Conservation (phyloP, 495 filamentous ascomycete genomes). For the Penicillium maclennaniae region DNA sequence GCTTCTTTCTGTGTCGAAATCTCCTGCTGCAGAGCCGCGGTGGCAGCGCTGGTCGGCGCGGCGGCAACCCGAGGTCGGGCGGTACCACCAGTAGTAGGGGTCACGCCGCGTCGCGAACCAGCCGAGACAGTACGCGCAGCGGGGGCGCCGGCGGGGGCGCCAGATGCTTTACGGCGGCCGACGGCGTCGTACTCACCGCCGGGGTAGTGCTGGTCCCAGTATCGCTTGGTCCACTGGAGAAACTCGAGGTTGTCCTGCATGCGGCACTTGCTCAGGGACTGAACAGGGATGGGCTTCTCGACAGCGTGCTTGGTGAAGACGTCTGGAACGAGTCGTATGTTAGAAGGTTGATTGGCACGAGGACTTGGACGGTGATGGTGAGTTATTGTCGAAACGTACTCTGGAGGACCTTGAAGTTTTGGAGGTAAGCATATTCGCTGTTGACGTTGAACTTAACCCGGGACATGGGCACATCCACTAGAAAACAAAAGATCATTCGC, state of each 20-base stretch:
- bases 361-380: conserved; percentile 2
- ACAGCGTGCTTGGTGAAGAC: conserved; percentile 79
- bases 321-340: conserved; percentile 45
- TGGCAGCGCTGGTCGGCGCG: conserved; percentile 53
- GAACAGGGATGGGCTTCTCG: conserved; percentile 82
- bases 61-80: conserved; percentile 37
- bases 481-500: conserved; percentile 11
- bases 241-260: conserved; percentile 99
- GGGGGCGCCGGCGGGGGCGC: conserved; percentile 48
- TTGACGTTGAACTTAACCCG: conserved; percentile 98
- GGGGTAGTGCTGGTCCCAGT: conserved; percentile 97
- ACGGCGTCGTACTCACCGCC: conserved; percentile 95
- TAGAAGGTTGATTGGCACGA: conserved; percentile 1
- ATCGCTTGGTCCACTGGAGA: conserved; percentile 91
- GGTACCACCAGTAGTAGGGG: conserved; percentile 62
- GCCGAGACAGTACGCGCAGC: conserved; percentile 30
- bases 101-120: conserved; percentile 58
- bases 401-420: conserved; percentile 96
- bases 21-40: conserved; percentile 71
- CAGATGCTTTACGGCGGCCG: conserved; percentile 72
- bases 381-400: conserved; percentile 53
- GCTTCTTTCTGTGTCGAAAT: conserved; percentile 80
- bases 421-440: conserved; percentile 92
- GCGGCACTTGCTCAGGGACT: conserved; percentile 90
- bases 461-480: conserved; percentile 90